Evolutionary conservation across 371 early-diverging fungal species (phyloP), one percentile per base, ranked within the genome.

Genomic region (Haplosporangium sp.): DNA sequence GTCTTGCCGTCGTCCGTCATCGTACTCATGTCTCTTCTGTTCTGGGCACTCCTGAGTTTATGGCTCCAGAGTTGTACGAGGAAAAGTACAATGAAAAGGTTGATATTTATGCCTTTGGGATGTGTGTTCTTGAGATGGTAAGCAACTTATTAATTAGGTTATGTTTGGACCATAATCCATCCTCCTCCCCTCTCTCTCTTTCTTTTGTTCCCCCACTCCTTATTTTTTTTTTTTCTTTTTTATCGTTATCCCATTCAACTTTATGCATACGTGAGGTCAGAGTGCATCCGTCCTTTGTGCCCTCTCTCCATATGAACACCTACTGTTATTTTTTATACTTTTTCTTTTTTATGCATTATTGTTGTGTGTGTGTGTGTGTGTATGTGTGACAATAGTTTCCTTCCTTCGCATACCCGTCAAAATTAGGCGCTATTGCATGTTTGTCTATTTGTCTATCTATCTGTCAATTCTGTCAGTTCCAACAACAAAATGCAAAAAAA

Each of bases 81-180:
- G 96, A 95, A 76, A 88, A 90, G 65, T 96, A 97, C 84, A 92
- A 89, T 74, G 96, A 96, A 83, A 93, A 92, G 76, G 95, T 95
- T 11, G 96, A 96, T 71, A 92, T 96, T 38, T 97, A 96, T 86
- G 95, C 97, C n/a, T 97, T 96, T 86, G 97, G 97, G 71, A 94
- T 97, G 96, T 92, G 93, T 74, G 85, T 96, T 19, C 84, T 96
- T 48, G 96, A 97, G 79, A 95, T 96, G 91, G 94, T 89, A 73
- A 71, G 79, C 66, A n/a, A 53, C n/a, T 20, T 8, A 13, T 4
- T 38, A 38, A 7, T 65, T 15, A 19, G 27, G 17, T 8, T 27
- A 27, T 27, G 27, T 27, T 27, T 27, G 27, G 27, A n/a, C n/a
- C n/a, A 27, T 0, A 27, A 27, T 27, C 27, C 27, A 27, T 27